Evolutionary conservation across 2,329 filamentous ascomycete species (phyloP), one percentile per base, ranked within the genome.

Genomic region (Podosphaera leucotricha): DNA sequence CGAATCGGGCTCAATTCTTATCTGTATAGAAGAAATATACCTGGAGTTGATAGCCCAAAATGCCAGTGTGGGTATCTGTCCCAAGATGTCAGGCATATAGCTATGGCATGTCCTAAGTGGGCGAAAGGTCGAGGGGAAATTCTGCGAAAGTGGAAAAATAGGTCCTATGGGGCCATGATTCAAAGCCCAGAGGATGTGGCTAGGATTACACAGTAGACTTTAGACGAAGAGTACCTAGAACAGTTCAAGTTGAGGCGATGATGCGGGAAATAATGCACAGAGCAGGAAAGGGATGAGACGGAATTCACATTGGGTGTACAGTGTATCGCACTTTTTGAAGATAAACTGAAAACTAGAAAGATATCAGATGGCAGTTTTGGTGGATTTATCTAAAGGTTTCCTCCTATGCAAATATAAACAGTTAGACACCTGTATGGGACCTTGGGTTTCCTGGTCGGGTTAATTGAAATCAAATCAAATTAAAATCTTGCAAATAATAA

Each of bases 21-120:
- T 42, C 15, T 42, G 24, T 19, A 30, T 24, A 20, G 24, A 19
- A 39, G 37, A 39, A 30, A 42, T 2, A 20, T 41, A 15, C 38
- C 38, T 15, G 38, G 21, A 41, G 38, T 33, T 8, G 24, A 30
- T 7, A 20, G 20, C n/a, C 40, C 40, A 21, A 30, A 26, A 18
- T 42, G 40, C 40, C 40, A 42, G 30, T 42, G 22, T 42, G 40
- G 24, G 16, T 42, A 42, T 42, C 40, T n/a, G 24, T 42, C 40
- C 22, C 40, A 42, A 33, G 30, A 42, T 26, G n/a, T 20, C 40
- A 42, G 30, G n/a, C 22, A 33, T 33, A 33, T 42, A 24, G 26
- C 30, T 24, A 33, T 42, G 22, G 24, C 15, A 16, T 42, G 40
- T 3, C 16, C 40, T 19, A 13, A 42, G 24, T 42, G 40, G 22